Base-by-base conservation (phyloP, 441 rosid species). In the Corymbia citriodora region DNA sequence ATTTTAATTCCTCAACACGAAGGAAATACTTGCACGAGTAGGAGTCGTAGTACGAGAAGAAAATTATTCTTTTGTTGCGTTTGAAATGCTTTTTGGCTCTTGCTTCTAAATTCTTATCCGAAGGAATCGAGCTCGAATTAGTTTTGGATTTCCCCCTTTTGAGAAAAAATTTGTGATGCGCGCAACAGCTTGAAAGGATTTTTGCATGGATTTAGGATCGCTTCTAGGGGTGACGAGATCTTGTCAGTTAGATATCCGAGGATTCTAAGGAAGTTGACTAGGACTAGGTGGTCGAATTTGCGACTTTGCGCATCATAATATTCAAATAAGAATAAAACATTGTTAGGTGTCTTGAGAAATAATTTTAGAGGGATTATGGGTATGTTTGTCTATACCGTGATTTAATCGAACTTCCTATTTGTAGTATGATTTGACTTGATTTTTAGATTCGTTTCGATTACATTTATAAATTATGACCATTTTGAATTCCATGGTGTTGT, bases 361-460 rank as follows among this genome's bases (percentile, higher is more conserved):
- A 19, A 2, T 19, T 36, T 13, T 6, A 19, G 45, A 74, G 27
- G 49, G 23, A 18, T 72, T 70, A 6, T 33, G 25, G 81, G 13
- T 10, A 33, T 4, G 48, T 72, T 72, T 72, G 25, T 72, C 25
- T 18, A 5, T 10, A 70, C 81, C 33, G 10, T 5, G 25, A 36
- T 9, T 3, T n/a, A 68, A 68, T 8, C 3, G 2, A 31, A 40
- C 40, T 68, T 11, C 74, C 25, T 70, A 33, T 70, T 17, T 9
- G 11, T 70, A 17, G 1, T 36, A 36, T 19, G 82, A 72, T 36
- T 72, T 27, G 0, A 2, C 27, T 18, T 0, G 1, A 14, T 27
- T 16, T 27, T 27, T 33, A 63, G 2, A 36, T 72, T n/a, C 27
- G 19, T 33, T 19, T 72, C 2, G 9, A 72, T 33, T 36, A 19